Evolutionary conservation across 208 protist species (phyloP).

Genomic region (Leptomonas pyrrhocoris): DNA sequence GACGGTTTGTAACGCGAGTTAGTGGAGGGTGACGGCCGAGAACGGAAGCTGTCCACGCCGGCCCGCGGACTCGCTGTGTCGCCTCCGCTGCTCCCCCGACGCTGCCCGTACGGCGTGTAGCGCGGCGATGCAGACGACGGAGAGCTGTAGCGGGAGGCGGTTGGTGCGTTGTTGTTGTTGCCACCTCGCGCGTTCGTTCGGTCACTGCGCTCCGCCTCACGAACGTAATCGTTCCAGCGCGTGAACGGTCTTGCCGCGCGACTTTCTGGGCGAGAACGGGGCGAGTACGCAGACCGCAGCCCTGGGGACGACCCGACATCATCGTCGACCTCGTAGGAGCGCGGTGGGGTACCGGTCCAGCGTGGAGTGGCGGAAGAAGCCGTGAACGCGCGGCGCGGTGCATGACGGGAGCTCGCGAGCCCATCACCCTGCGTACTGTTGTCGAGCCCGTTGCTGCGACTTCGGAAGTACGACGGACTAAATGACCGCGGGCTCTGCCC

Average conservation of each 20-base stretch:
- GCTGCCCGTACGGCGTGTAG: constrained; percentile 7
- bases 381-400: not conserved
- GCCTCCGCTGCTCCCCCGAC: not conserved
- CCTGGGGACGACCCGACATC: not conserved
- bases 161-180: not conserved
- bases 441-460: constrained; percentile 10
- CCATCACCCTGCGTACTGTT: not conserved
- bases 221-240: constrained; percentile 47
- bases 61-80: not conserved
- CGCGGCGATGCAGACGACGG: not conserved
- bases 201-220: constrained; percentile 21
- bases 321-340: not conserved
- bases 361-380: constrained; percentile 1
- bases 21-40: not conserved
- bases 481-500: not conserved
- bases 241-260: constrained; percentile 31
- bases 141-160: not conserved
- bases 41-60: not conserved
- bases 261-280: constrained; percentile 10
- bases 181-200: not conserved
- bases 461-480: constrained; percentile 7
- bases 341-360: constrained; percentile 4
- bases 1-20: constrained; percentile 1
- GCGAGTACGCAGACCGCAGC: not conserved
- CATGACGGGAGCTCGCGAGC: not conserved